A percentile compares a stretch with the other conserved stretches of the same genome.
These are phyloP conservation scores for Gossypium aridum DNA, from an alignment of 441 rosid species.

Conservation along the genomic window DNA sequence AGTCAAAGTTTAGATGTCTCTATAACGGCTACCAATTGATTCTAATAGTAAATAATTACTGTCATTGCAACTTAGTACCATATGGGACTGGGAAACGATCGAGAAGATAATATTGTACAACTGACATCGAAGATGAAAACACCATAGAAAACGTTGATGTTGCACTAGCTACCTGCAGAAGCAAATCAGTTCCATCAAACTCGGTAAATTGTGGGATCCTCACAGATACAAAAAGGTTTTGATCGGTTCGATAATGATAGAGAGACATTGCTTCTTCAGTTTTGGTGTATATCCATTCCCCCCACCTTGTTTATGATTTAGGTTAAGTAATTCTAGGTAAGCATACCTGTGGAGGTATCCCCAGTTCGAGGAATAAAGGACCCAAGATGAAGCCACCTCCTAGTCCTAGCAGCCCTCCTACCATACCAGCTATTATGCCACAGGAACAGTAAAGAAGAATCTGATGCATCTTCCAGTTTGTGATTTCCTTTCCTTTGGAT, in stretches of 20 bases:
- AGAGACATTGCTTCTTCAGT: not conserved
- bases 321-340: not conserved
- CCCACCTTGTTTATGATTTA: not conserved
- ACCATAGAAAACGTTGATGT: slow-evolving; percentile 43
- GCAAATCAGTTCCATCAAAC: not conserved
- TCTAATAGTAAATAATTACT: not conserved
- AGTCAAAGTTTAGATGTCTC: not conserved
- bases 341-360: slow-evolving; percentile 42
- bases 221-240: not conserved
- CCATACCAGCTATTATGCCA: slow-evolving; percentile 40
- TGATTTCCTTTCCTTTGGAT: slow-evolving; percentile 37
- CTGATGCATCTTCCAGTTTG: slow-evolving; percentile 38
- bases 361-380: slow-evolving; percentile 43
- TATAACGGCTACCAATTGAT: slow-evolving; percentile 2
- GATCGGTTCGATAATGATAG: not conserved
- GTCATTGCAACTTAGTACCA: slow-evolving; percentile 18
- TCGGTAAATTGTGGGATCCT: not conserved
- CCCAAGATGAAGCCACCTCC: slow-evolving; percentile 50
- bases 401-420: slow-evolving; percentile 42
- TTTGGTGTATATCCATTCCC: not conserved
- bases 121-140: slow-evolving; percentile 44
- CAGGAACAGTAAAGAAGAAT: slow-evolving; percentile 31
- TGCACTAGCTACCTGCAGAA: slow-evolving; percentile 40
- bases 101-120: slow-evolving; percentile 38
- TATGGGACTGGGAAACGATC: slow-evolving; percentile 39